Base-by-base conservation (phyloP, 495 filamentous ascomycete genomes). In the Aspergillus ostianus region DNA sequence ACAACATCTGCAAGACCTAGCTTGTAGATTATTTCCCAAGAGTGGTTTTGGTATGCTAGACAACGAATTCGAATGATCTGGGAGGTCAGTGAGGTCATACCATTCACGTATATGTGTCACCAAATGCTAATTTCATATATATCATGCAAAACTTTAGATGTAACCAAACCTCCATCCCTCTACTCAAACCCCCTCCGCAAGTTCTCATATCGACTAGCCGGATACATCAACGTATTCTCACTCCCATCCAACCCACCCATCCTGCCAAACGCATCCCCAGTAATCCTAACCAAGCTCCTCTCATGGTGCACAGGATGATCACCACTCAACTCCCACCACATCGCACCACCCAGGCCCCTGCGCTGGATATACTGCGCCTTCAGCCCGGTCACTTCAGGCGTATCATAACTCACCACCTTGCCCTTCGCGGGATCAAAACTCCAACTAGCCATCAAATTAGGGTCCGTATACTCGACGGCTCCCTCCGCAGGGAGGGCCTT, bases 401-500 rank as follows among this genome's bases (percentile, higher is more conserved):
- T 64, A n/a, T 64, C 61, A 15, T 59, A 64, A 21, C 61, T 64
- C 32, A 64, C 45, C 56, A 64, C 21, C 30, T 32, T 59, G 13
- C 23, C 51, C 20, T 51, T n/a, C 0, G 6, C 29, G 4, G 32
- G 20, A 18, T 56, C 57, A 30, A 53, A 57, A 27, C 61, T 59
- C 29, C 55, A 64, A 20, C 56, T 59, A 18, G 61, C 61, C 32
- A 56, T 53, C 13, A 62, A 32, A 10, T 68, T 29, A 1, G 59
- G 26, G 47, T 64, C 59, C 5, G 61, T 55, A 3, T 18, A 21
- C 53, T 68, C 71, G 13, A 44, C 23, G 6, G 73, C 73, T 7
- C 74, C 77, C 0, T 67, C 47, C 17, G 65, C 66, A 1, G 84
- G 85, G 4, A 87, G 67, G 0, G 67, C 89, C 67, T 87, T 87